These are phyloP conservation scores for Pythium brachiatum DNA, from an alignment of 352 stramenopile species.

Conservation along the genomic window DNA sequence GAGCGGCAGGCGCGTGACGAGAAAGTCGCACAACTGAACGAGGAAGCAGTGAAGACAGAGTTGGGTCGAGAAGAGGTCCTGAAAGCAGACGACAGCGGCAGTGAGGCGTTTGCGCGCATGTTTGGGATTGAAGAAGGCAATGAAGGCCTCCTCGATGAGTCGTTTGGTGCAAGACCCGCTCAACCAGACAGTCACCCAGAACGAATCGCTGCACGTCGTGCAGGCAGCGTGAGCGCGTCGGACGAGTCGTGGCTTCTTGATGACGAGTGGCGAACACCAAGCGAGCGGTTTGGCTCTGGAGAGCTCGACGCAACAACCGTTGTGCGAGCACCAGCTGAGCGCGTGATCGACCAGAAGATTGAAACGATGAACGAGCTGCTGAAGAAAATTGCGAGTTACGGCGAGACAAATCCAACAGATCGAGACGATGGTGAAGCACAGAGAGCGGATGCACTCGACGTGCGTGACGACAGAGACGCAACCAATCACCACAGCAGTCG, in stretches of 20 bases:
- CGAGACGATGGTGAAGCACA: neutral
- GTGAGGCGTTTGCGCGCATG: constrained; percentile 40
- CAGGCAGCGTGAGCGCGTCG: constrained; percentile 4
- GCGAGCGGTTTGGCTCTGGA: neutral
- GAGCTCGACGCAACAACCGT: neutral
- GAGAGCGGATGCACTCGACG: no score
- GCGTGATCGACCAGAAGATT: constrained; percentile 12
- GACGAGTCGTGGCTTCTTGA: constrained; percentile 6
- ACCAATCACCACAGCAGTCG: neutral
- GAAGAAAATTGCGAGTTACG: constrained; percentile 11
- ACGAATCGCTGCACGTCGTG: constrained; percentile 8
- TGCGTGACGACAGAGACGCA: no score
- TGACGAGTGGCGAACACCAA: neutral
- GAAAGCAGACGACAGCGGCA: constrained; percentile 22
- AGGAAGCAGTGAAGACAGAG: neutral
- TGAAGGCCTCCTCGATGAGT: neutral
- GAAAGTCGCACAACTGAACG: neutral
- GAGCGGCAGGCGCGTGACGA: constrained; percentile 40
- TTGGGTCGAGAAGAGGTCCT: neutral
- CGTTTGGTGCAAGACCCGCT: neutral
- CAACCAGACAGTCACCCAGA: neutral
- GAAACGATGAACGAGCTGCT: constrained; percentile 18
- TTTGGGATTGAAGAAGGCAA: constrained; percentile 40
- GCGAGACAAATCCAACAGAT: neutral
- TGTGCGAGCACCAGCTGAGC: neutral